phyloP scores from a whole-genome alignment of 805 yeast species.

The Kuraishia hungarica region DNA sequence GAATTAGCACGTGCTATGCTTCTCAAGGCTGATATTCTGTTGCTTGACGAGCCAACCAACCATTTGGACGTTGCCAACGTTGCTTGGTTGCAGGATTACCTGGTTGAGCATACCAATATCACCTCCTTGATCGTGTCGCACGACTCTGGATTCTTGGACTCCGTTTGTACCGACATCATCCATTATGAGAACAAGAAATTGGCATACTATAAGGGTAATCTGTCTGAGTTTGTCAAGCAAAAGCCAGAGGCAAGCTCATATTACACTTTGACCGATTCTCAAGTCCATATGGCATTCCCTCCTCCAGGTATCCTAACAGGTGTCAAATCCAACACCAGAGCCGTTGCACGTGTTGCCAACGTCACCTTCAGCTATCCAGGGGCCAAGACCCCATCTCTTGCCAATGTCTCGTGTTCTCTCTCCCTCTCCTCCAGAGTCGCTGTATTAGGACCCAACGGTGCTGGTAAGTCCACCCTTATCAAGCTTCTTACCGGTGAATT shows the following conservation, averaged over 20 bases:
- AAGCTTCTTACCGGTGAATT: slow-evolving; percentile 90
- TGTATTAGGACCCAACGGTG: slow-evolving; percentile 96
- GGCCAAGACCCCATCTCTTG: slow-evolving; percentile 72
- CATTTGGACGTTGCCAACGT: slow-evolving; percentile 94
- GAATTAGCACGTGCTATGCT: slow-evolving; percentile 99
- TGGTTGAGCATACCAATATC: slow-evolving; percentile 73
- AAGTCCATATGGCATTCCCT: slow-evolving; percentile 96
- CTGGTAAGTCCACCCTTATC: slow-evolving; percentile 95
- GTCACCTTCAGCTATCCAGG: slow-evolving; percentile 91
- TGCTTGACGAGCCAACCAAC: slow-evolving; percentile 97
- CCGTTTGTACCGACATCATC: slow-evolving; percentile 92
- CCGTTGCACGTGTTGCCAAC: slow-evolving; percentile 74
- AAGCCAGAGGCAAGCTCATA: slow-evolving; percentile 96
- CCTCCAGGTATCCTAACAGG: slow-evolving; percentile 98
- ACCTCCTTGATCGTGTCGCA: slow-evolving; percentile 95
- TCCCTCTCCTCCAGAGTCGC: slow-evolving; percentile 96
- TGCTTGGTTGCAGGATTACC: slow-evolving; percentile 87
- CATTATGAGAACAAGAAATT: slow-evolving; percentile 94
- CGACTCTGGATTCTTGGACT: slow-evolving; percentile 93
- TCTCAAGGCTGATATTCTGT: slow-evolving; percentile 90
- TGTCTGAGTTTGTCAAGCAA: slow-evolving; percentile 83
- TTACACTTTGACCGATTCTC: slow-evolving; percentile 86
- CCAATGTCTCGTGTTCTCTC: slow-evolving; percentile 78
- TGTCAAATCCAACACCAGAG: slow-evolving; percentile 88
- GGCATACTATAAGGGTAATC: slow-evolving; percentile 92